Evolutionary conservation across 1,284 basidiomycete genomes (phyloP).

Genomic region (Fomitopsis palustris): DNA sequence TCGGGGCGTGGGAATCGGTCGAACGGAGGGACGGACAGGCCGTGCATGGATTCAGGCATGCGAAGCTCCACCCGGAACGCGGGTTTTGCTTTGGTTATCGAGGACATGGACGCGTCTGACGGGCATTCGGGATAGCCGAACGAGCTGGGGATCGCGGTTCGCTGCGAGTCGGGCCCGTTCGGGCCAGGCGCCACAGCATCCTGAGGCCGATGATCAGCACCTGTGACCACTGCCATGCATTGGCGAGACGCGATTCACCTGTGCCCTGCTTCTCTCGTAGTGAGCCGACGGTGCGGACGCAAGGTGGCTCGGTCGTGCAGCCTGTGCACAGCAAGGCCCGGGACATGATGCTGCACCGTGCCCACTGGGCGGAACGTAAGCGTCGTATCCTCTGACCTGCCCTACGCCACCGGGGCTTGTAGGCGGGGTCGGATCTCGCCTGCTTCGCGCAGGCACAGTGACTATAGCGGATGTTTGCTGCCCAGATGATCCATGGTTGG

Average conservation of each 20-base stretch:
- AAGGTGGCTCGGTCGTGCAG: neutral
- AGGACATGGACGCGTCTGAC: neutral
- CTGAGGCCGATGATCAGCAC: conserved; percentile 8
- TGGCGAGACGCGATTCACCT: neutral
- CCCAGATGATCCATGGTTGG: neutral
- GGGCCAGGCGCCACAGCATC: conserved; percentile 15
- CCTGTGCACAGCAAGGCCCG: neutral
- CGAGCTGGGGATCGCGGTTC: conserved; percentile 1
- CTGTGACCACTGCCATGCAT: neutral
- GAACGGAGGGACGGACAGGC: neutral
- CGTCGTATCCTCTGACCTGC: neutral
- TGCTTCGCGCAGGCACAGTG: neutral
- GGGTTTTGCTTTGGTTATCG: conserved; percentile 10
- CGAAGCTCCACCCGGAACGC: conserved; percentile 11
- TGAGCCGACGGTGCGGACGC: neutral
- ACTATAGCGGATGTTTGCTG: neutral
- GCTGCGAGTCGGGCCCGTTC: conserved; percentile 7
- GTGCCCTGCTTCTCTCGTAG: neutral
- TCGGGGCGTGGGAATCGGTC: neutral
- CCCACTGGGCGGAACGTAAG: neutral
- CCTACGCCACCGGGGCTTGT: neutral
- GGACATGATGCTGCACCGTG: neutral
- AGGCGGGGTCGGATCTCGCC: neutral
- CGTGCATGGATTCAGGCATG: neutral
- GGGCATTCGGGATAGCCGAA: neutral